Evolutionary conservation across 2,329 filamentous ascomycete species (phyloP), one percentile per base, ranked within the genome.

Genomic region (Penicillium sp.): DNA sequence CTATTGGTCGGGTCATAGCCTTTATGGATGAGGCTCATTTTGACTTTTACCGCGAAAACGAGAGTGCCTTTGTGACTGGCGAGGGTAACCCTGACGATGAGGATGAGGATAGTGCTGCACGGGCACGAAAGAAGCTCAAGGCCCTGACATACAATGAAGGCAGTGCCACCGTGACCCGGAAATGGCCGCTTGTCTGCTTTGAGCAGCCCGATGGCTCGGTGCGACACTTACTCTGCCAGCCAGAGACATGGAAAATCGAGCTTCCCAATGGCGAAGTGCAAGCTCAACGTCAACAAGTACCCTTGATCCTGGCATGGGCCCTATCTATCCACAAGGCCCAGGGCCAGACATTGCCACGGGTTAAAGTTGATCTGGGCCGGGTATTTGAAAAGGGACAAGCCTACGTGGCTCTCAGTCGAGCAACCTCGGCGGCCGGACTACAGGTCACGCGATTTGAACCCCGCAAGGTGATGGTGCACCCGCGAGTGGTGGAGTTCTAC

Each of bases 361-460:
- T 98, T 42, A 94, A 94, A 58, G 92, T 98, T 16, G 88, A 98
- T 59, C 73, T 98, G 0, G 85, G 87, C 18, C 84, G 79, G 45
- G 85, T 95, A 1, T 98, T 98, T 54, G 92, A 98, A 61, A 95
- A 95, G 64, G 92, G 92, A 0, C 92, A 98, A 63, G 92, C 92
- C 4, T 98, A 98, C 58, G 92, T 98, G 35, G 92, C 92, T 35
- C 77, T 98, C 10, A 94, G 86, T 70, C 85, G 92, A 65, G 92
- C 92, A 10, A 94, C 87, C 1, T 85, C 76, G 41, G 88, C 95
- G 68, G 75, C 79, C 12, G 92, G 92, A 1, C 69, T 98, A 13
- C 87, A 95, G 58, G 89, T 98, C 9, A 65, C 90, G 32, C 76
- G 86, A 23, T 98, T 98, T 55, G 85, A 95, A 55, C 84, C 86